These are phyloP conservation scores for Pyricularia pennisetigena DNA, from an alignment of 2,329 filamentous ascomycete species.

Conservation along the genomic window DNA sequence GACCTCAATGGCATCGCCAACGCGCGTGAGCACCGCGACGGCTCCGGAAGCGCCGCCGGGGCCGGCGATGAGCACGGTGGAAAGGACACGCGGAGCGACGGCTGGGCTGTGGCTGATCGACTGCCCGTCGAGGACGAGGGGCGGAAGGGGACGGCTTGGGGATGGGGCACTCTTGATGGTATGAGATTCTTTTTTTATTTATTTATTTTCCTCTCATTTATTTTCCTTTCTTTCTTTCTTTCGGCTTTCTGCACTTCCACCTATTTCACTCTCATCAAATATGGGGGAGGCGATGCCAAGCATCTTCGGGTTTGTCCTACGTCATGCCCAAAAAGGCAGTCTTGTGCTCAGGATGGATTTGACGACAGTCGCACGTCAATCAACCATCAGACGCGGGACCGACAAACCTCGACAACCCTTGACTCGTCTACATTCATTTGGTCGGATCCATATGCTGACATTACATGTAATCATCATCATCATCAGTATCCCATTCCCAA, in stretches of 20 bases:
- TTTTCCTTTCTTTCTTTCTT: slow-evolving; percentile 6
- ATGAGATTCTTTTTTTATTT: neutral
- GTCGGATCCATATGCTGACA: neutral
- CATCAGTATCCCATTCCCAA: slow-evolving; percentile 4
- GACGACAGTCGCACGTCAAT: neutral
- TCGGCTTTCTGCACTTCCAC: neutral
- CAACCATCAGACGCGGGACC: neutral
- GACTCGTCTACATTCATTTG: neutral
- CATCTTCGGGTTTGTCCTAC: neutral
- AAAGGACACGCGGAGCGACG: slow-evolving; percentile 5
- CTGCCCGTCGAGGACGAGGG: neutral
- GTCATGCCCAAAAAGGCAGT: neutral
- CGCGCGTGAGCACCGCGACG: slow-evolving; percentile 30
- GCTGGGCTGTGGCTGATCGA: neutral
- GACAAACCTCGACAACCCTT: neutral
- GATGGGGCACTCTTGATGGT: slow-evolving; percentile 6
- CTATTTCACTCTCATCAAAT: neutral
- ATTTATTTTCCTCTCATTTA: slow-evolving; percentile 8
- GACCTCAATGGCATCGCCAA: slow-evolving; percentile 47
- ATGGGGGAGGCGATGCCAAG: neutral
- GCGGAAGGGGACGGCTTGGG: slow-evolving; percentile 4
- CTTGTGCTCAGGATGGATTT: neutral
- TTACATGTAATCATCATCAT: neutral
- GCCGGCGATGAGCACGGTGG: slow-evolving; percentile 7
- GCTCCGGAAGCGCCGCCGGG: slow-evolving; percentile 20